Base-by-base conservation (phyloP, 2,329 filamentous ascomycete species). In the Shiraia sp. region DNA sequence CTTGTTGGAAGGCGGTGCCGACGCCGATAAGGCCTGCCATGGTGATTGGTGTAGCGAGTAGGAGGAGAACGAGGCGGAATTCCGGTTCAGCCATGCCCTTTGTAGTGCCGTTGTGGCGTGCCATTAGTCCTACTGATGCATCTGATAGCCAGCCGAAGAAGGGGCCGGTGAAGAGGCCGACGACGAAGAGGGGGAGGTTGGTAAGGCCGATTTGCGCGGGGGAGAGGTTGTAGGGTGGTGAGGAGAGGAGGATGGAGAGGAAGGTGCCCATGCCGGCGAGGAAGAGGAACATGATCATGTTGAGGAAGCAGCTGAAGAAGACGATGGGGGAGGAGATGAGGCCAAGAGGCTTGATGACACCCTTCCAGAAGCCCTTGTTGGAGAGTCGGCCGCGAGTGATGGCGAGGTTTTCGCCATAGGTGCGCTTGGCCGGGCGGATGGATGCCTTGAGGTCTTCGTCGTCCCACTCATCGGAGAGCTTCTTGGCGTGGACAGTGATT, bases 61-160 rank as follows among this genome's bases (percentile, higher is more conserved):
- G 8, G 10, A 51, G 41, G 10, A 49, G 45, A 2, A 48, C 38
- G 6, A 51, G 42, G 16, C 48, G 45, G 38, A 51, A 51, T 15
- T 51, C 48, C 4, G 48, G 45, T 30, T 51, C 48, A 9, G 32
- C 41, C 23, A 49, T 34, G 13, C 48, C 45, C 17, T 43, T 49
- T n/a, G 23, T 40, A 2, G 45, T 45, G 16, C 43, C 43, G 25
- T 51, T 51, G 28, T 46, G 29, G 23, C 41, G 41, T 1, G 39
- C 48, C 48, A 51, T 45, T 10, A 40, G 29, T 9, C 12, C 22
- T 7, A 49, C 48, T 2, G 42, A 45, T 8, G 32, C 24, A 24
- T 51, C 48, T 8, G 48, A 48, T 36, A 51, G 25, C 48, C 45
- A 51, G 12, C 48, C 48, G 12, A 43, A 45, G 2, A 51, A 35